These are phyloP conservation scores for Fusarium circinatum DNA, from an alignment of 2,329 filamentous ascomycete species.

Conservation along the genomic window DNA sequence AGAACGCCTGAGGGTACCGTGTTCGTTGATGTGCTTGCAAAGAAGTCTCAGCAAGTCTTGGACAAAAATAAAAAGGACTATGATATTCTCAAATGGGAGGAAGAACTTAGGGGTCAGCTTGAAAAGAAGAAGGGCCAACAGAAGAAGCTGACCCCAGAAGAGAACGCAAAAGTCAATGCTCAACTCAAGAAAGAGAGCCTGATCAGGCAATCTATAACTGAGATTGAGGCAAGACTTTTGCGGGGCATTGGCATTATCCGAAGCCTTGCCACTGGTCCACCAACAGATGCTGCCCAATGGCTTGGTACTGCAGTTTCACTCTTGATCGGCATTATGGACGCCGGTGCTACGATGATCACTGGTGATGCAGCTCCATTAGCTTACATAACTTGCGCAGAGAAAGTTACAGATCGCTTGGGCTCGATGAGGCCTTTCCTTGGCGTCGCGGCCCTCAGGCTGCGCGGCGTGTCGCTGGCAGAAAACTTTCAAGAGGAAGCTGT, in stretches of 20 bases:
- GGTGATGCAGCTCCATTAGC: slow-evolving; percentile 81
- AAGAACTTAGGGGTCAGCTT: slow-evolving; percentile 85
- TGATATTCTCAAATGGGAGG: slow-evolving; percentile 96
- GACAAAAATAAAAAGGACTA: slow-evolving; percentile 96
- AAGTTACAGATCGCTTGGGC: slow-evolving; percentile 79
- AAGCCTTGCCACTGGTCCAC: slow-evolving; percentile 84
- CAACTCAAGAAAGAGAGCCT: slow-evolving; percentile 87
- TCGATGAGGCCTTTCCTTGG: slow-evolving; percentile 84
- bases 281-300: slow-evolving; percentile 90
- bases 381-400: slow-evolving; percentile 82
- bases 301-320: slow-evolving; percentile 82
- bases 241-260: slow-evolving; percentile 88
- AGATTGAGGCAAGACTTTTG: slow-evolving; percentile 75
- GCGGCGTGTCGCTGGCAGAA: slow-evolving; percentile 77
- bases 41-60: slow-evolving; percentile 75
- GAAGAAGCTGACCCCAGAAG: slow-evolving; percentile 90
- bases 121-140: slow-evolving; percentile 93
- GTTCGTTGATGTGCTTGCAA: slow-evolving; percentile 90
- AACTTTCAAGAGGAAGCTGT: slow-evolving; percentile 83
- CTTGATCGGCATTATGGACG: slow-evolving; percentile 78
- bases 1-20: slow-evolving; percentile 87
- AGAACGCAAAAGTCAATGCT: slow-evolving; percentile 88
- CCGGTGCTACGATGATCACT: slow-evolving; percentile 83
- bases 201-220: slow-evolving; percentile 78
- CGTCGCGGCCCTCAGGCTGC: slow-evolving; percentile 83